phyloP scores from a whole-genome alignment of 148 eudicot genomes.

The Chenopodium suecicum region DNA sequence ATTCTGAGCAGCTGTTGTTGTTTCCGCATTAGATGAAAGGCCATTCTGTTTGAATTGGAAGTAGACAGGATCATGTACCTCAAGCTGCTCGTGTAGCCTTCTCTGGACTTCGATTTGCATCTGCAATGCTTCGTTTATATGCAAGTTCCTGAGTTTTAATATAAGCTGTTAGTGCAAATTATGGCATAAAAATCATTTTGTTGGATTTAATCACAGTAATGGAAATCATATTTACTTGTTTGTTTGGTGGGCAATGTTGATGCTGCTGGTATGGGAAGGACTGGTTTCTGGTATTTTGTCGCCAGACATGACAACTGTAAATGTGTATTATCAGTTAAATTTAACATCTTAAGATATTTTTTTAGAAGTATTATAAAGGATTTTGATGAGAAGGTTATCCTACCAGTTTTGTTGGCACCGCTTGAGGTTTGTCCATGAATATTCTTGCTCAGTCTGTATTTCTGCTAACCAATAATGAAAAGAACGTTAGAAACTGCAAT shows the following conservation, averaged over 20 bases:
- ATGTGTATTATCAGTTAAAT: constrained; percentile 18
- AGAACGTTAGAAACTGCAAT: constrained; percentile 15
- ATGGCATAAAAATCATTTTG: neutral
- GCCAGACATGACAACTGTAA: constrained; percentile 39
- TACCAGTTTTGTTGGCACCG: constrained; percentile 62
- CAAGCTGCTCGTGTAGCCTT: constrained; percentile 90
- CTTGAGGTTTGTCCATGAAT: constrained; percentile 61
- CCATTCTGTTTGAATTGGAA: constrained; percentile 38
- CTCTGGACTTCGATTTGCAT: constrained; percentile 95
- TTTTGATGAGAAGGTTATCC: constrained; percentile 13
- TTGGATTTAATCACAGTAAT: neutral
- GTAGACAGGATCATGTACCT: constrained; percentile 63
- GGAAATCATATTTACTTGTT: constrained; percentile 48
- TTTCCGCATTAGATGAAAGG: constrained; percentile 39
- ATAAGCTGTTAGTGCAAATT: constrained; percentile 12
- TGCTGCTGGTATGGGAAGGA: constrained; percentile 46
- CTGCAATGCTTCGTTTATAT: constrained; percentile 77
- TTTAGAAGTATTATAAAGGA: neutral
- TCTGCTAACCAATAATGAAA: constrained; percentile 46
- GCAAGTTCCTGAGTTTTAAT: constrained; percentile 54
- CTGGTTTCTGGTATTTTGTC: constrained; percentile 51
- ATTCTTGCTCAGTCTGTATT: constrained; percentile 90
- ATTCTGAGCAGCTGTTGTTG: constrained; percentile 38
- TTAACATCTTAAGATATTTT: neutral
- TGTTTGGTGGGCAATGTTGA: constrained; percentile 47